These are phyloP conservation scores for Nakaseomyces uthaithaninus DNA, from an alignment of 1,139 yeast species.

Conservation along the genomic window DNA sequence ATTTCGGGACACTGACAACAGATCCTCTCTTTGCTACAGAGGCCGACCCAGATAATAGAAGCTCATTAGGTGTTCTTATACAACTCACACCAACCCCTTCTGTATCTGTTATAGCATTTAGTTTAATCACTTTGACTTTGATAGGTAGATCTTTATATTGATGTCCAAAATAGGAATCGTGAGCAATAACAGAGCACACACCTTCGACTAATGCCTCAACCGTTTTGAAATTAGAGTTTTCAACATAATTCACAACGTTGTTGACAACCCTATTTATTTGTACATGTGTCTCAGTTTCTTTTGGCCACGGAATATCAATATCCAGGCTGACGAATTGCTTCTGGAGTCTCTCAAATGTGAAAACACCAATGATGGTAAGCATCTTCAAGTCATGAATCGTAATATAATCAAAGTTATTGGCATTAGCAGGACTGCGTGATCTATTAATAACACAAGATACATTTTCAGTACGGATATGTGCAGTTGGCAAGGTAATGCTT, in stretches of 20 bases:
- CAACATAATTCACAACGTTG: constrained; percentile 51
- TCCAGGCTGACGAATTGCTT: constrained; percentile 68
- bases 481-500: constrained; percentile 22
- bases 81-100: constrained; percentile 86
- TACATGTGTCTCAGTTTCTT: constrained; percentile 17
- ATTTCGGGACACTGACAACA: too few relatives aligned
- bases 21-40: background rate
- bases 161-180: constrained; percentile 18
- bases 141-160: constrained; percentile 33
- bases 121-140: constrained; percentile 64
- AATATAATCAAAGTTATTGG: constrained; percentile 36
- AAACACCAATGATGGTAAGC: constrained; percentile 80
- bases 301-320: constrained; percentile 39
- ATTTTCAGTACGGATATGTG: constrained; percentile 47
- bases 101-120: constrained; percentile 80
- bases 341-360: constrained; percentile 76
- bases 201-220: constrained; percentile 83
- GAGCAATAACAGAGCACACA: constrained; percentile 56
- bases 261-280: constrained; percentile 36
- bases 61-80: constrained; percentile 39
- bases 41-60: constrained; percentile 10
- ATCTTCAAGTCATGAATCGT: constrained; percentile 47
- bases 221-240: constrained; percentile 71
- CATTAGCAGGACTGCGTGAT: constrained; percentile 14
- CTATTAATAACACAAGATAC: constrained; percentile 37